A percentile compares a stretch with the other conserved stretches of the same genome.
These are phyloP conservation scores for Mycena galericulata DNA, from an alignment of 768 basidiomycete species.

Conservation along the genomic window DNA sequence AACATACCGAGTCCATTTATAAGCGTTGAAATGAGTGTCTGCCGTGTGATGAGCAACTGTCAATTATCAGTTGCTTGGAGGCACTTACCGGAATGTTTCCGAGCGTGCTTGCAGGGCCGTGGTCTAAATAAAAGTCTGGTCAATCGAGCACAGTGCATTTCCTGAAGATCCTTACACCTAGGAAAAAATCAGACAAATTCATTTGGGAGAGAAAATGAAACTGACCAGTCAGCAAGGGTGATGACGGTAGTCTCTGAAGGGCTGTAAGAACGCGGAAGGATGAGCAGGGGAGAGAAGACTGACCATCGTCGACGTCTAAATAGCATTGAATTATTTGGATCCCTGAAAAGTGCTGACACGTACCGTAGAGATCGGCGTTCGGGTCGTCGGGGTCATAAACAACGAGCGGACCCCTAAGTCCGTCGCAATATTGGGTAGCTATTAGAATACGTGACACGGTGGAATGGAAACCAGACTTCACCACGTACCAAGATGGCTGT, in stretches of 20 bases:
- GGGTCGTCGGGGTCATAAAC: constrained; percentile 39
- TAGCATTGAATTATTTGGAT: background rate
- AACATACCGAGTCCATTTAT: constrained; percentile 32
- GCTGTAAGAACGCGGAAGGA: background rate
- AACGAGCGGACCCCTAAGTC: constrained; percentile 56
- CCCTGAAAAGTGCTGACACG: background rate
- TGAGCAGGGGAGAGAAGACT: background rate
- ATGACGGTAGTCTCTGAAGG: constrained; percentile 38
- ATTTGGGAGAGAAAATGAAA: background rate
- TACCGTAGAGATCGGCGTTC: constrained; percentile 4
- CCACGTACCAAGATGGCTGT: constrained; percentile 12
- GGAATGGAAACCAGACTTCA: background rate
- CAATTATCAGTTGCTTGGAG: too few species aligned
- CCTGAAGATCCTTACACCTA: constrained; percentile 23
- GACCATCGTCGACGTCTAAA: constrained; percentile 57
- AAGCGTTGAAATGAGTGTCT: constrained; percentile 35
- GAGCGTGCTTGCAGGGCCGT: constrained; percentile 15
- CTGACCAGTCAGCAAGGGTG: constrained; percentile 44
- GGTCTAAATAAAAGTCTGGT: background rate
- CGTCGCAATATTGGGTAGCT: constrained; percentile 57
- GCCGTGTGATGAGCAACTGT: background rate
- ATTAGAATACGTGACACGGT: too few species aligned
- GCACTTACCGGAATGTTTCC: constrained; percentile 1
- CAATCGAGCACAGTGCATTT: too few species aligned
- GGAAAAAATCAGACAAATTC: background rate